Evolutionary conservation across 2,329 filamentous ascomycete genomes (phyloP), one percentile per base, ranked within the genome.

Genomic region (Fusarium scirpi): DNA sequence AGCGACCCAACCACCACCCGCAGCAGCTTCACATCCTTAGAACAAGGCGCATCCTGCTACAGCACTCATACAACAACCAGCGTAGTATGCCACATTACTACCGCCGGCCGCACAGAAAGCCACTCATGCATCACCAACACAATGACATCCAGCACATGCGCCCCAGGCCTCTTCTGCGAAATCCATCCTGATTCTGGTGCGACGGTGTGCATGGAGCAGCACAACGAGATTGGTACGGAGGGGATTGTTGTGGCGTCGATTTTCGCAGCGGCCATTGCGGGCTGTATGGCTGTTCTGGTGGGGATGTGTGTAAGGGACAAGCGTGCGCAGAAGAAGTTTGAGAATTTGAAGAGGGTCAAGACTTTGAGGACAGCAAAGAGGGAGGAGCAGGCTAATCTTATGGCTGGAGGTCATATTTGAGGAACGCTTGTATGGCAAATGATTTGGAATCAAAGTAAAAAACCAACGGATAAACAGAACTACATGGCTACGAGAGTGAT

Each of bases 101-200:
- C 63, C 9, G 58, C 18, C 24, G 63, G 63, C 13, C 58, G 24
- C 5, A 67, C 65, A 30, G 34, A 67, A 22, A 63, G 63, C 10
- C 41, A 34, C 0, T 34, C 65, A 0, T 67, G 65, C 43, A 63
- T 58, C 18, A 63, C 65, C 6, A 57, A 48, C 34, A 55, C 20
- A 11, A 53, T 67, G 46, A 67, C 63, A 1, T 67, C 65, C 5
- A 67, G 65, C 38, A 63, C 65, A 0, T 67, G 65, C 22, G 12
- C 65, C 0, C 65, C 65, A 0, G 65, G 63, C 2, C 52, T 67
- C 5, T 24, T 67, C 16, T 67, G 65, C 22, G 24, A 49, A 7
- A 58, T 27, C 1, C 63, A 67, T 6, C 63, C 63, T 6, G 57
- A 41, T 22, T 67, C 65, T 4, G 65, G 65, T 5, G 22, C 44